Base-by-base conservation (phyloP, 2,329 filamentous ascomycete species). In the Tolypocladium cylindrosporum region DNA sequence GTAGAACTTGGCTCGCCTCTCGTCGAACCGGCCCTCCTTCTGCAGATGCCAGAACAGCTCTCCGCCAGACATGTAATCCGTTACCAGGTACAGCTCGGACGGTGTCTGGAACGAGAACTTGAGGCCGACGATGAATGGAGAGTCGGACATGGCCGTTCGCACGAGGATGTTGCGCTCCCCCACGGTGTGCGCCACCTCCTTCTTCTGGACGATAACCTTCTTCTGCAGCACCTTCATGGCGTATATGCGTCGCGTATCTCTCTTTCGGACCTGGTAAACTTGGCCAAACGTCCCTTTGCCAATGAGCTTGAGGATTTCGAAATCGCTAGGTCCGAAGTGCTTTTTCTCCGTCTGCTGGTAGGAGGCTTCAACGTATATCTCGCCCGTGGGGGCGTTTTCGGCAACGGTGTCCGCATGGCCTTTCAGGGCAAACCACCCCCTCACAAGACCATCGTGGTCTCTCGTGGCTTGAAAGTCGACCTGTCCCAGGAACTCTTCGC, bases 181-280 rank as follows among this genome's bases (percentile, higher is more conserved):
- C 42, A 99, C 87, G 0, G 94, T 99, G 71, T 99, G 94, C 19
- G 93, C 91, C 55, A 99, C 91, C 73, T 99, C 94, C 75, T 99
- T 99, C 83, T 99, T 99, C 75, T 99, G 94, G 34, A 99, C 94
- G 68, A 99, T 99, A 56, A 99, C 94, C 79, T 99, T 99, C 81
- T 99, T 99, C 55, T 94, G 97, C 39, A 99, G 79, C 1, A 99
- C 93, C 74, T 99, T 99, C 94, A 99, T 99, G 61, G 94, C 94
- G 69, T 99, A 99, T 61, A 99, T 97, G 51, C 94, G 87, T 67
- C 87, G 86, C 0, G 93, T 97, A 71, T 99, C 94, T 78, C 90
- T 94, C 82, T 99, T 99, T 66, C 91, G 88, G 8, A 99, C 94
- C 72, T 99, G 94, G 71, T 97, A 99, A 2, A 99, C 94, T 72